Evolutionary conservation across 306 rosid species (phyloP), one percentile per base, ranked within the genome.

Genomic region (Ochetophila trinervis): DNA sequence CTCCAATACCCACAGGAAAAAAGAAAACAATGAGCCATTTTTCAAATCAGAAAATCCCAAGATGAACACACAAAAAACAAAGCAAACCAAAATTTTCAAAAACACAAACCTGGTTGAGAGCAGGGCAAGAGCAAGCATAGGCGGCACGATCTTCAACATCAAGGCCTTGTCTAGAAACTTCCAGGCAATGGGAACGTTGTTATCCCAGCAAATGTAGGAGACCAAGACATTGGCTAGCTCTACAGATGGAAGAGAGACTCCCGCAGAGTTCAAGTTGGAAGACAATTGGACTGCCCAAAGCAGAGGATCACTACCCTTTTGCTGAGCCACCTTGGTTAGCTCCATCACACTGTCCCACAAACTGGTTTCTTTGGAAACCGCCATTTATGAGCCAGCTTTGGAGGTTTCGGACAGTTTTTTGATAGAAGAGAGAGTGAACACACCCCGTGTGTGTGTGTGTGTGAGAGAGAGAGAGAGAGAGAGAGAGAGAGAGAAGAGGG

Each of bases 141-240:
- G 96, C 19, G 97, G 96, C 24, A 86, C 95, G 50, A 90, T 84
- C 32, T 77, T 85, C 63, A 87, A 77, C 63, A 61, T 61, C 60
- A 93, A 40, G 2, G 99, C 99, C 70, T 83, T 86, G 42, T 93
- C 99, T 10, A 93, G 87, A 70, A 90, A 93, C 90, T 93, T 93
- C 99, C 99, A 93, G 23, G 80, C 37, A 63, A 86, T 76, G 54
- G 99, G 97, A 20, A 87, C 95, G 77, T 93, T 90, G 70, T 93
- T 90, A 0, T 90, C 96, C 99, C 99, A 93, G 57, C 83, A 93
- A 84, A 93, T 88, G 85, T 87, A 70, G 16, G 96, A 85, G 12
- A 93, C 97, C 61, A 93, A 70, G 1, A 85, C 76, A 27, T 84
- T 66, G 6, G 97, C 96, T 2, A 90, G 88, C 72, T 93, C 86